Evolutionary conservation across 441 rosid genomes (phyloP).

Genomic region (Gossypium lobatum): DNA sequence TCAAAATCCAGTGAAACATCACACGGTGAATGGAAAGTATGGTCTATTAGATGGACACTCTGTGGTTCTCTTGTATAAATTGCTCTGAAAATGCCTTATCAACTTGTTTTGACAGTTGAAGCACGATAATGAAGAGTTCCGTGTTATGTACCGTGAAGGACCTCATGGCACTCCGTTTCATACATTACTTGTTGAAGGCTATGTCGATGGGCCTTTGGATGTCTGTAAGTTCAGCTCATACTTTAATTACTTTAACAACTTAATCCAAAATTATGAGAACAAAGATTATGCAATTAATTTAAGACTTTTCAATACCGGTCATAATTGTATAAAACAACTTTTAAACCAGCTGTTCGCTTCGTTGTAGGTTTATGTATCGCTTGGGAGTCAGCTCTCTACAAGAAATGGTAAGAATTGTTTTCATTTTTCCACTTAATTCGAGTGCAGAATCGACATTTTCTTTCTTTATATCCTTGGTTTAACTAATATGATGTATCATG

Average conservation of each 20-base stretch:
- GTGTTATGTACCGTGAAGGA: constrained; percentile 96
- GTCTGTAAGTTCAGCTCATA: constrained; percentile 49
- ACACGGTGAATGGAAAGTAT: constrained; percentile 80
- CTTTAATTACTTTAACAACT: constrained; percentile 7
- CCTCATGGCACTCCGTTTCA: constrained; percentile 75
- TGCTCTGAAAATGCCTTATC: background rate
- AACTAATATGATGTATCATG: background rate
- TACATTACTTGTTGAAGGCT: constrained; percentile 89
- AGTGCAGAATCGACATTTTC: background rate
- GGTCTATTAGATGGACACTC: constrained; percentile 10
- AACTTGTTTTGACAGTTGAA: constrained; percentile 45
- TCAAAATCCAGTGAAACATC: constrained; percentile 36
- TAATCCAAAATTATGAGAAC: constrained; percentile 5
- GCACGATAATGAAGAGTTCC: constrained; percentile 70
- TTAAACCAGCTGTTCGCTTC: constrained; percentile 7
- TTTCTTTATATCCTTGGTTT: background rate
- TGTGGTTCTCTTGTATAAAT: background rate
- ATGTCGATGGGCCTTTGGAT: constrained; percentile 75
- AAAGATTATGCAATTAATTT: background rate
- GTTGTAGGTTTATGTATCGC: constrained; percentile 78
- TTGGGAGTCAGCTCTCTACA: constrained; percentile 70
- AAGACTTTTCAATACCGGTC: constrained; percentile 2
- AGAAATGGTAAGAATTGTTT: constrained; percentile 61
- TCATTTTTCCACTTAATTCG: background rate
- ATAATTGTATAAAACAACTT: constrained; percentile 3